Evolutionary conservation across 768 basidiomycete genomes (phyloP).

Genomic region (Leccinum subgranulosum): DNA sequence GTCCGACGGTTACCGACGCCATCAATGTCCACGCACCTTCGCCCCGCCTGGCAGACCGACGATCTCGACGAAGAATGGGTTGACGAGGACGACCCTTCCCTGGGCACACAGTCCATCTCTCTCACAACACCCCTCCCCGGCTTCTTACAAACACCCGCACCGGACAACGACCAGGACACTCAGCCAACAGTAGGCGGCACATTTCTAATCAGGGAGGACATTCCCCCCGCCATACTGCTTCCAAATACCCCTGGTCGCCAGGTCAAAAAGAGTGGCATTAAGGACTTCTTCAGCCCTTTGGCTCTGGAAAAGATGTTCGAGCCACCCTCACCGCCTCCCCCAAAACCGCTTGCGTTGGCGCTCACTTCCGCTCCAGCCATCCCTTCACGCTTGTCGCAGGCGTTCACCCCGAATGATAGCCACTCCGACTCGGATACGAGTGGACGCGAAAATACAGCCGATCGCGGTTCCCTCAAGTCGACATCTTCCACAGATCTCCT

Average conservation of each 20-base stretch:
- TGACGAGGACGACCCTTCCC: constrained; percentile 45
- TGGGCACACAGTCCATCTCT: constrained; percentile 55
- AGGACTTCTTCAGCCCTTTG: constrained; percentile 85
- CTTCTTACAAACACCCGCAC: constrained; percentile 41
- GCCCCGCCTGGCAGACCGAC: constrained; percentile 83
- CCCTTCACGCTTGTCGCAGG: constrained; percentile 38
- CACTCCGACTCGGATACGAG: constrained; percentile 23
- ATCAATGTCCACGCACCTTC: constrained; percentile 14
- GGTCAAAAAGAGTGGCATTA: constrained; percentile 55
- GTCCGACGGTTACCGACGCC: background rate
- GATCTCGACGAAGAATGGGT: constrained; percentile 93
- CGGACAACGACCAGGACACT: constrained; percentile 31
- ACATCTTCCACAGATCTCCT: constrained; percentile 8
- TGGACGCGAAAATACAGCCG: constrained; percentile 9
- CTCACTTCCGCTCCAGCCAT: constrained; percentile 29
- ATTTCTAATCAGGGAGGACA: constrained; percentile 71
- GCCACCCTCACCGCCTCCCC: constrained; percentile 77
- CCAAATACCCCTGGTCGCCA: constrained; percentile 63
- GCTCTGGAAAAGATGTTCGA: constrained; percentile 92
- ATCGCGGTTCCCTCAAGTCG: constrained; percentile 6
- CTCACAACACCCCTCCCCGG: constrained; percentile 56
- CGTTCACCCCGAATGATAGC: constrained; percentile 31
- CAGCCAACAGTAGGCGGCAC: constrained; percentile 53
- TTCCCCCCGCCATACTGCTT: constrained; percentile 50
- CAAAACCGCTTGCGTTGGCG: constrained; percentile 17